These are phyloP conservation scores for Saccharomycopsis capsularis DNA, from an alignment of 805 yeast genomes.

Conservation along the genomic window DNA sequence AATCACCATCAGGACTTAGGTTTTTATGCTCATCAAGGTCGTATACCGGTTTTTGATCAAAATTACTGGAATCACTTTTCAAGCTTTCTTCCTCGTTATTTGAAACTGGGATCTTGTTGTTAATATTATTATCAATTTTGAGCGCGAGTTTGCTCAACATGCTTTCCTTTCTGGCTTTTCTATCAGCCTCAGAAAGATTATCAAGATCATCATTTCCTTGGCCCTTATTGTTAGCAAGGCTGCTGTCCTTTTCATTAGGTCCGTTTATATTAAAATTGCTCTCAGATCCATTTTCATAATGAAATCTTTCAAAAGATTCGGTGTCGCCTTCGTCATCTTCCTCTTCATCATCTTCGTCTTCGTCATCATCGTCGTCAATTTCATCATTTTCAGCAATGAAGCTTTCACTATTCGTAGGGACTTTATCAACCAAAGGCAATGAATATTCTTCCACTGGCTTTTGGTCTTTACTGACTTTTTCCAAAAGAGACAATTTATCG, in stretches of 20 bases:
- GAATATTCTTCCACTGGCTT: conserved; percentile 30
- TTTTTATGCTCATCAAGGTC: background rate
- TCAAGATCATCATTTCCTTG: background rate
- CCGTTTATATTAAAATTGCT: conserved; percentile 19
- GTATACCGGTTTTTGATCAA: background rate
- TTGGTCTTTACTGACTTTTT: conserved; percentile 38
- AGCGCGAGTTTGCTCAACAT: conserved; percentile 18
- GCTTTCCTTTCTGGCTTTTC: conserved; percentile 13
- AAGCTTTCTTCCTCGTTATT: background rate
- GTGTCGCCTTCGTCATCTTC: conserved; percentile 21
- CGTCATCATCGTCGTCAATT: conserved; percentile 14
- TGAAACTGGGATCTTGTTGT: conserved; percentile 14
- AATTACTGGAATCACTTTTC: background rate
- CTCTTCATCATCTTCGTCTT: conserved; percentile 21
- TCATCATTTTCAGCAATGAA: conserved; percentile 28
- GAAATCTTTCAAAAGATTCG: conserved; percentile 19
- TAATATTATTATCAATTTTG: conserved; percentile 18
- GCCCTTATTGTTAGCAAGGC: background rate
- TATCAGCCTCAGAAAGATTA: conserved; percentile 14
- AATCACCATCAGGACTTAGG: background rate
- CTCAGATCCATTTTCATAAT: conserved; percentile 21
- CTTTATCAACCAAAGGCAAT: conserved; percentile 65
- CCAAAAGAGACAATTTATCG: conserved; percentile 11
- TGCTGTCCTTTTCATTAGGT: background rate
- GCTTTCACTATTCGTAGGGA: conserved; percentile 50